Evolutionary conservation across 345 rosid genomes (phyloP), one percentile per base, ranked within the genome.

Genomic region (Brassica incana): DNA sequence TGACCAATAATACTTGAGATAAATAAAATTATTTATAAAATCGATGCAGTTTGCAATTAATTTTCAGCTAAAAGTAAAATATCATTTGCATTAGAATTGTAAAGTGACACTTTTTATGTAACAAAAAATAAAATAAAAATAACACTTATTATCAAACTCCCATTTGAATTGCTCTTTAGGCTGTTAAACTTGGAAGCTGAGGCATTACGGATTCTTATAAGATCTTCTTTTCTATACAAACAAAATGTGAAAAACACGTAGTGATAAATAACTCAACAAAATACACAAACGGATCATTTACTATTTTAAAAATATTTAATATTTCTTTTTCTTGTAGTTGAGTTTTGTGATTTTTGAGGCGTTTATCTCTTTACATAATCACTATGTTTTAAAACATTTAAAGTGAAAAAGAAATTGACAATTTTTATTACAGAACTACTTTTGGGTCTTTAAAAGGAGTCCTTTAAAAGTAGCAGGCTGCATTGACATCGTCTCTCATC

Each of bases 401-500:
- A 32, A 50, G 58, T 50, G 64, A 10, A 29, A 67, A 0, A 10
- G 62, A 48, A 40, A 67, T 20, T 11, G 62, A 50, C n/a, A 1
- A 10, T 9, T 65, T 61, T 61, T 60, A 9, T 63, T 45, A 62
- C 61, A 64, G 3, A 65, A 3, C 3, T 35, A 58, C 60, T 50
- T 65, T 65, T 8, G 56, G 12, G 16, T 54, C 66, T 75, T 23
- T 75, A 18, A 18, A 18, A 25, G 12, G n/a, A n/a, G n/a, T n/a
- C n/a, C 66, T 75, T 23, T 75, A 18, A 18, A 18, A 25, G 12
- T 5, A 52, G 54, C 15, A 64, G 43, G 29, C 25, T 30, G 62
- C 70, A 74, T 64, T 62, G 14, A 9, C 48, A 18, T 73, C 60
- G 16, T 27, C 38, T 43, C 69, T 43, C 69, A 63, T 63, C 23